Conservation (phyloP, 495 filamentous ascomycete genomes). For the Hypoxylon fragiforme region DNA sequence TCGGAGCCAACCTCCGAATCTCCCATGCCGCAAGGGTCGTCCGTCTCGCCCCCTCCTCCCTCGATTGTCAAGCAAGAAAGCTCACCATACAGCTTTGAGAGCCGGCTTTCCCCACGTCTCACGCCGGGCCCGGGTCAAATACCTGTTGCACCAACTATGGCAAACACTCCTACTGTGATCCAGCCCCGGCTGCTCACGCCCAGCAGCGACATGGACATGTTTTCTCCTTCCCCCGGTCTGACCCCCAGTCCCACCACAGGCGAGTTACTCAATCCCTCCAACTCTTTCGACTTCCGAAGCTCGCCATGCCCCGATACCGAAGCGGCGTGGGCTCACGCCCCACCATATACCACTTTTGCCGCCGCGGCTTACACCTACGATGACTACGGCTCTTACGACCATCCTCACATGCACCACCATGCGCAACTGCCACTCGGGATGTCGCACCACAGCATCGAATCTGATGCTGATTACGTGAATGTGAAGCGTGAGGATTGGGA, state of each 20-base stretch:
- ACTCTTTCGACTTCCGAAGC: slow-evolving; percentile 30
- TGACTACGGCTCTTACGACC: slow-evolving; percentile 32
- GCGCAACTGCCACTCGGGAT: slow-evolving; percentile 27
- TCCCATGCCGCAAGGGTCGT: slow-evolving; percentile 7
- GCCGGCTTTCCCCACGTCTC: slow-evolving; percentile 29
- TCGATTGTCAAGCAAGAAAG: slow-evolving; percentile 45
- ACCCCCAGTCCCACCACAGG: slow-evolving; percentile 34
- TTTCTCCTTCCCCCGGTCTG: slow-evolving; percentile 30
- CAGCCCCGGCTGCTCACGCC: slow-evolving; percentile 47
- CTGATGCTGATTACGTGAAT: slow-evolving; percentile 32
- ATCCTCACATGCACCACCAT: slow-evolving; percentile 37
- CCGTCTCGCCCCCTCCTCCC: slow-evolving; percentile 19
- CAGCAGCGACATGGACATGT: slow-evolving; percentile 48
- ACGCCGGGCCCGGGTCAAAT: slow-evolving; percentile 31
- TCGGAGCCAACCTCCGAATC: slow-evolving; percentile 24
- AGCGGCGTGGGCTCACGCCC: slow-evolving; percentile 28
- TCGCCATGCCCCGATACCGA: slow-evolving; percentile 31
- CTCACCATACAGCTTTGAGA: slow-evolving; percentile 21
- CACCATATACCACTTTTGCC: slow-evolving; percentile 22
- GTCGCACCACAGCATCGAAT: slow-evolving; percentile 31
- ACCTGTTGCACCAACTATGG: slow-evolving; percentile 6
- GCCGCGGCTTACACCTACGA: slow-evolving; percentile 29
- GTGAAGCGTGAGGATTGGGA: slow-evolving; percentile 48
- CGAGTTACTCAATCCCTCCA: slow-evolving; percentile 33
- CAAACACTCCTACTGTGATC: slow-evolving; percentile 30